Conservation (phyloP, 2,329 filamentous ascomycete species). For the Stromatinia cepivora region DNA sequence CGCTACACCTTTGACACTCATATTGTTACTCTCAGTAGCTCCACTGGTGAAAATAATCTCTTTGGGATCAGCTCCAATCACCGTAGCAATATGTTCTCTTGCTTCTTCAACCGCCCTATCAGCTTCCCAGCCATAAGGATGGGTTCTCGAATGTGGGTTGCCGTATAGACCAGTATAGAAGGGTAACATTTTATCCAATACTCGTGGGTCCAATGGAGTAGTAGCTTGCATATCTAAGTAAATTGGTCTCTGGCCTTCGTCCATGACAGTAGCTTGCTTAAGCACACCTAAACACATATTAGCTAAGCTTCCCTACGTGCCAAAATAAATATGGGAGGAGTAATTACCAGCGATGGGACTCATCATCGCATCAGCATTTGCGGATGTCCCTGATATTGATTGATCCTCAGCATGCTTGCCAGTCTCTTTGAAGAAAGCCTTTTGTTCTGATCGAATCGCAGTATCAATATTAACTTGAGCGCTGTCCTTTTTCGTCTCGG, state of each 20-base stretch:
- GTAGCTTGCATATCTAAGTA: conserved; percentile 99
- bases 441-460: conserved; percentile 83
- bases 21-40: conserved; percentile 98
- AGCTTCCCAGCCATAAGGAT: conserved; percentile 98
- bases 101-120: conserved; percentile 91
- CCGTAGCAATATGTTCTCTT: conserved; percentile 74
- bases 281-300: conserved; percentile 61
- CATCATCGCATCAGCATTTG: conserved; percentile 59
- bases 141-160: conserved; percentile 95
- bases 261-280: conserved; percentile 90
- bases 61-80: conserved; percentile 93
- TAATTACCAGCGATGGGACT: conserved; percentile 71
- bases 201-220: conserved; percentile 89
- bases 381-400: conserved; percentile 34
- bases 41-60: conserved; percentile 99
- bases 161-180: conserved; percentile 92
- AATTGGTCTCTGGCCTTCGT: conserved; percentile 88
- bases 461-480: conserved; percentile 82
- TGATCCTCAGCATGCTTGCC: conserved; percentile 38
- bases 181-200: conserved; percentile 94
- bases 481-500: conserved; percentile 74
- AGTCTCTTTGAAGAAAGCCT: conserved; percentile 65
- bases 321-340: conserved; percentile 20
- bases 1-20: conserved; percentile 98
- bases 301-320: conserved; percentile 30